phyloP scores from a whole-genome alignment of 164 flowering plant species.

The Litsea cubeba region DNA sequence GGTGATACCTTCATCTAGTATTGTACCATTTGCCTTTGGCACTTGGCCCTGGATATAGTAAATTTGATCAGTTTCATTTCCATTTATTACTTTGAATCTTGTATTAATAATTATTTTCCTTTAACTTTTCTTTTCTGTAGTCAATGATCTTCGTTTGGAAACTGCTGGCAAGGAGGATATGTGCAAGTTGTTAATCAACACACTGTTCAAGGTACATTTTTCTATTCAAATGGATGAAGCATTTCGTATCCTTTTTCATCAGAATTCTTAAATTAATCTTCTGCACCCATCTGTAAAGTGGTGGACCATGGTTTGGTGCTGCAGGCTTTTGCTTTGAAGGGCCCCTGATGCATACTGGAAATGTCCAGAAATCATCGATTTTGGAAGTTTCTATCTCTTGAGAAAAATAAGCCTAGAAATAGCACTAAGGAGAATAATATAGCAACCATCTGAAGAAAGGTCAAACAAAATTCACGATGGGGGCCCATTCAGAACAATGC shows the following conservation, averaged over 20 bases:
- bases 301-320: neutral
- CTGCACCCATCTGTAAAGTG: neutral
- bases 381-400: neutral
- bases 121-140: slow-evolving; percentile 29
- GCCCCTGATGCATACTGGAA: neutral
- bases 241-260: no score
- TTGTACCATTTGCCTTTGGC: neutral
- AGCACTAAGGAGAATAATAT: neutral
- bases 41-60: neutral
- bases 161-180: slow-evolving; percentile 51
- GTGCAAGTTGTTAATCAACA: slow-evolving; percentile 65
- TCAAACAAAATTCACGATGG: neutral
- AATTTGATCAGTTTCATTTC: neutral
- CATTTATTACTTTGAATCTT: neutral
- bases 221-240: neutral
- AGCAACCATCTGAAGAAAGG: neutral
- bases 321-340: neutral
- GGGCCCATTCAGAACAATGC: neutral
- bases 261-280: neutral
- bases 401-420: neutral
- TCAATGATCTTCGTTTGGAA: slow-evolving; percentile 68
- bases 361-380: neutral
- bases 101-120: neutral
- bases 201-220: slow-evolving; percentile 67
- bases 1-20: slow-evolving; percentile 32